A percentile compares a stretch with the other conserved stretches of the same genome.
Conservation (phyloP, 169 alveolate genomes). For the Condylostoma magnum region DNA sequence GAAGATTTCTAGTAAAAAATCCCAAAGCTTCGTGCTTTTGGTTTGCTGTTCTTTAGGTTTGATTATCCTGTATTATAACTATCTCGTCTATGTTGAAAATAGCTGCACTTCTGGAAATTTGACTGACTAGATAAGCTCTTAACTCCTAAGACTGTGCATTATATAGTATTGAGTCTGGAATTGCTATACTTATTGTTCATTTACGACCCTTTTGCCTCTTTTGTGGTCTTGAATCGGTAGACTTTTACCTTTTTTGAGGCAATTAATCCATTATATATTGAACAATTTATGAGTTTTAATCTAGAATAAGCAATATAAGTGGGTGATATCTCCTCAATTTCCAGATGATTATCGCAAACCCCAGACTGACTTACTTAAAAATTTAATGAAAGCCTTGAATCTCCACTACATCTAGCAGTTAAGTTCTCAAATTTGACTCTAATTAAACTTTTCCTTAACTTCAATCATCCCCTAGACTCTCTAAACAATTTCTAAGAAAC, state of each 20-base stretch:
- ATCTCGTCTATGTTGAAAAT: constrained; percentile 93
- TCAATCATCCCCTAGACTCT: not conserved
- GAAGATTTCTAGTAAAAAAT: constrained; percentile 90
- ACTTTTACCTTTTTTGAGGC: constrained; percentile 1
- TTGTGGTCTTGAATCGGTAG: not conserved
- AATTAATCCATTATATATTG: not conserved
- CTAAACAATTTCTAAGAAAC: not conserved
- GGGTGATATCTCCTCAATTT: no score
- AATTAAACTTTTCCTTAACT: no score
- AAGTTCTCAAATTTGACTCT: no score
- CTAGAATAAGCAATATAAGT: no score
- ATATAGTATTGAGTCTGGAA: constrained; percentile 81
- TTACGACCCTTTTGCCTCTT: not conserved
- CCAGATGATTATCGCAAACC: no score
- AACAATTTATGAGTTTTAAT: no score
- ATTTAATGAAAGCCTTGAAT: no score
- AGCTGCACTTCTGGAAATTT: constrained; percentile 89
- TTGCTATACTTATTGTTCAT: constrained; percentile 73
- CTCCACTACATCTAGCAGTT: no score
- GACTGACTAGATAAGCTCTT: constrained; percentile 87
- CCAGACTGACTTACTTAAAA: no score
- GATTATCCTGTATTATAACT: constrained; percentile 86
- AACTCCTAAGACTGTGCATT: constrained; percentile 86
- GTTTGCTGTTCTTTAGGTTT: constrained; percentile 37
- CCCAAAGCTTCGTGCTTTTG: constrained; percentile 56